These are phyloP conservation scores for Aurinia saxatilis DNA, from an alignment of 345 rosid genomes.

Conservation along the genomic window DNA sequence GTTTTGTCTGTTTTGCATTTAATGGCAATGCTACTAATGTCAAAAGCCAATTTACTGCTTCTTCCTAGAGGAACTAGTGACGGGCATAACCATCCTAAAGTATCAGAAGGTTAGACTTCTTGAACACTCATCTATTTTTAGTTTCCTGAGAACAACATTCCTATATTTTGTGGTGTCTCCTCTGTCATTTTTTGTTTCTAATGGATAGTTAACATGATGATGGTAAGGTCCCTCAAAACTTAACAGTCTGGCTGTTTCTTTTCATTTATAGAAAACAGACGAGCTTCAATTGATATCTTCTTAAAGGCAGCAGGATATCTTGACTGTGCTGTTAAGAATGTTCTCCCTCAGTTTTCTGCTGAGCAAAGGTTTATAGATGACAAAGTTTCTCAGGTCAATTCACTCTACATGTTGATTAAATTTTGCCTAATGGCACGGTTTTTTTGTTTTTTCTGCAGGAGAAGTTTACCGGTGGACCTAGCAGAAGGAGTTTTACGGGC, in stretches of 20 bases:
- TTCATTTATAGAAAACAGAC: constrained; percentile 62
- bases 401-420: not conserved
- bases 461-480: constrained; percentile 86
- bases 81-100: constrained; percentile 67
- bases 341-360: constrained; percentile 76
- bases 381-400: not conserved
- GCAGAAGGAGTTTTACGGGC: constrained; percentile 90
- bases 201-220: not conserved
- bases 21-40: constrained; percentile 89
- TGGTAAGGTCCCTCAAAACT: not conserved
- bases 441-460: constrained; percentile 39
- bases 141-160: not conserved
- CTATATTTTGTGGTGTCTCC: not conserved
- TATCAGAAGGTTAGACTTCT: constrained; percentile 74
- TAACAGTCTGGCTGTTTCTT: not conserved
- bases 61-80: constrained; percentile 82
- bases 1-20: constrained; percentile 91
- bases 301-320: constrained; percentile 95
- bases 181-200: not conserved
- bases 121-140: constrained; percentile 5
- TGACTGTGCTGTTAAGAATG: constrained; percentile 86
- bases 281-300: constrained; percentile 83
- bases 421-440: not conserved
- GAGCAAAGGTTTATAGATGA: constrained; percentile 56
- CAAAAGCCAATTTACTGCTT: constrained; percentile 85